phyloP scores from a whole-genome alignment of 345 rosid species.

The Physaria fendleri region DNA sequence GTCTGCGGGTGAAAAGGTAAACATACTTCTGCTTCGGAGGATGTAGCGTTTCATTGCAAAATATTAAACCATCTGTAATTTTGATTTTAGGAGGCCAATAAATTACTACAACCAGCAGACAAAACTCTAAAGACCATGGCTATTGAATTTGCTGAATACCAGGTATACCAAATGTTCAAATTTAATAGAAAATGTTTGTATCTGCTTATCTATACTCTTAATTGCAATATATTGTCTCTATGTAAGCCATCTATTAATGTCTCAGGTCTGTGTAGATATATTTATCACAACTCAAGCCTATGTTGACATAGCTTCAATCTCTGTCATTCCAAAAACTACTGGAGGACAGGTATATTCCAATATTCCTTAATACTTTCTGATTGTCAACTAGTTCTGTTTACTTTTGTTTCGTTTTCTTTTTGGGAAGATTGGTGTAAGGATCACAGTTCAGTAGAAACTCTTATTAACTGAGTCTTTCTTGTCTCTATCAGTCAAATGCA shows the following conservation, averaged over 20 bases:
- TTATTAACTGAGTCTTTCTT: not conserved
- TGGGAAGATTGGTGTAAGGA: not conserved
- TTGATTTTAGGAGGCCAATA: conserved; percentile 70
- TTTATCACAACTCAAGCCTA: conserved; percentile 79
- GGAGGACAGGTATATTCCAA: conserved; percentile 81
- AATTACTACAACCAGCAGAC: conserved; percentile 81
- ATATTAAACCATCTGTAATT: conserved; percentile 3
- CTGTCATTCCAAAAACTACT: conserved; percentile 76
- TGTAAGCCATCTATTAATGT: conserved; percentile 4
- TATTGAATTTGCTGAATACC: conserved; percentile 89
- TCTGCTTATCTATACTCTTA: not conserved
- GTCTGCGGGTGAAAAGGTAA: conserved; percentile 82
- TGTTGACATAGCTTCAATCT: conserved; percentile 77
- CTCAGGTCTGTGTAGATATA: conserved; percentile 86
- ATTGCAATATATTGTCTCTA: not conserved
- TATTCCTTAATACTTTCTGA: conserved; percentile 4
- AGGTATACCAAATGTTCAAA: conserved; percentile 39
- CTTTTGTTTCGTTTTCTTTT: not conserved
- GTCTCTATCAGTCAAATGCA: not conserved
- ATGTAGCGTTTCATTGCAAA: conserved; percentile 2
- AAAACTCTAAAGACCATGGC: conserved; percentile 83
- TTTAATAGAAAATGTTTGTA: not conserved
- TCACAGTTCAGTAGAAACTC: conserved; percentile 1
- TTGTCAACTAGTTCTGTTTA: not conserved
- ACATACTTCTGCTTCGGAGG: not conserved